Base-by-base conservation (phyloP, 768 basidiomycete species). In the Harrya chromipes region DNA sequence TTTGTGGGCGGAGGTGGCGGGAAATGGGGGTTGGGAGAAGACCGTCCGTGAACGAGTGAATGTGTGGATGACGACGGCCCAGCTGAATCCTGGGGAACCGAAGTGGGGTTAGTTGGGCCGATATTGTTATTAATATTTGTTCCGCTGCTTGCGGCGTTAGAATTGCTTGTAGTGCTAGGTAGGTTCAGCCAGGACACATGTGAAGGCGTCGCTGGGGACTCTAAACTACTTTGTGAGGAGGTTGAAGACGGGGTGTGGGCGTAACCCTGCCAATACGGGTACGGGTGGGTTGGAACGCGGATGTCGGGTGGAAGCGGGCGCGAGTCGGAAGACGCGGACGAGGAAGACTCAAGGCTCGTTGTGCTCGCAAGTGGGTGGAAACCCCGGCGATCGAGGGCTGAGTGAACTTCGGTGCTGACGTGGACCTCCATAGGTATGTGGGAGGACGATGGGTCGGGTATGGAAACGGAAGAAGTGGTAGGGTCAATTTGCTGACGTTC, bases 111-210 rank as follows among this genome's bases (percentile, higher is more conserved):
- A 19, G 41, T 20, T 36, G 40, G 19, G 40, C 37, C 36, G 27
- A 47, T 46, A 46, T 49, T 41, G 33, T 33, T 53, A 33, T 33
- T 33, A 33, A 33, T 33, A 33, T 43, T 27, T 43, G 39, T 36
- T 53, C 34, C 33, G 44, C 44, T 53, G 43, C 38, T 47, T 44
- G 23, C 12, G 31, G 46, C 19, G 33, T 40, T 43, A 50, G 43
- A n/a, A 19, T 41, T 45, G 50, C 53, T 53, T 43, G 47, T 40
- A 33, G 27, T 11, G 5, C 46, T 61, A 4, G 55, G 47, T 7
- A 47, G 40, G 46, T 51, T 50, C 41, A 72, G 49, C 75, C 74
- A 75, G 11, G 70, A 71, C 40, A 75, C 70, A 33, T 68, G 66
- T 1, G 73, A 67, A n/a, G 73, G 73, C 2, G 67, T 68, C 54